Percentiles rank a stretch among this genome's conserved stretches.
Evolutionary conservation across 2,329 filamentous ascomycete genomes (phyloP).

Genomic region (Lithohypha guttulata): DNA sequence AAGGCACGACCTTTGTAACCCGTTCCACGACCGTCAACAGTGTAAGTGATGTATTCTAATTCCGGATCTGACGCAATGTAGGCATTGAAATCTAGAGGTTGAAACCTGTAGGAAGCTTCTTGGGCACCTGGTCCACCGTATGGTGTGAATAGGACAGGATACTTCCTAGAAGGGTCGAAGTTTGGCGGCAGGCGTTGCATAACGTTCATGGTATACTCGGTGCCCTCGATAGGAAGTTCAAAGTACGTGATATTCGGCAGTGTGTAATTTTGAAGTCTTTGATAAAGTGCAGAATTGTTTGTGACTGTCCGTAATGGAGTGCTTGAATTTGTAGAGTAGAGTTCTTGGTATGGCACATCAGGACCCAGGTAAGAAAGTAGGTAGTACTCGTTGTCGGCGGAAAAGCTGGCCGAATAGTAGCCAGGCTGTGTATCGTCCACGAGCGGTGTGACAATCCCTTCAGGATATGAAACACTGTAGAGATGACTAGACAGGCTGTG

Average conservation of each 20-base stretch:
- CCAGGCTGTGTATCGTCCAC: conserved; percentile 51
- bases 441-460: conserved; percentile 44
- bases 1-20: conserved; percentile 54
- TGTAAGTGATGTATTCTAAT: conserved; percentile 56
- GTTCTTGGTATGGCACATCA: conserved; percentile 58
- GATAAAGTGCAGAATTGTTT: conserved; percentile 29
- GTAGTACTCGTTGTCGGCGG: conserved; percentile 51
- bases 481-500: conserved; percentile 59
- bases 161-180: conserved; percentile 52
- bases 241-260: conserved; percentile 55
- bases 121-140: conserved; percentile 59
- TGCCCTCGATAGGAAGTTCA: conserved; percentile 47
- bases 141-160: conserved; percentile 56
- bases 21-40: conserved; percentile 58
- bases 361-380: conserved; percentile 55
- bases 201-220: conserved; percentile 52
- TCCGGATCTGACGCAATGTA: conserved; percentile 59
- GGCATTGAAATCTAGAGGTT: conserved; percentile 45
- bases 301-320: conserved; percentile 48
- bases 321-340: conserved; percentile 48
- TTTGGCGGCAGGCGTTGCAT: conserved; percentile 55
- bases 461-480: conserved; percentile 53
- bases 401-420: conserved; percentile 56
- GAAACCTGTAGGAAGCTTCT: conserved; percentile 48
- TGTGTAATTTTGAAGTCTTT: conserved; percentile 24